Base-by-base conservation (phyloP, 2,329 filamentous ascomycete genomes). In the Ceratocystiopsis sp. region DNA sequence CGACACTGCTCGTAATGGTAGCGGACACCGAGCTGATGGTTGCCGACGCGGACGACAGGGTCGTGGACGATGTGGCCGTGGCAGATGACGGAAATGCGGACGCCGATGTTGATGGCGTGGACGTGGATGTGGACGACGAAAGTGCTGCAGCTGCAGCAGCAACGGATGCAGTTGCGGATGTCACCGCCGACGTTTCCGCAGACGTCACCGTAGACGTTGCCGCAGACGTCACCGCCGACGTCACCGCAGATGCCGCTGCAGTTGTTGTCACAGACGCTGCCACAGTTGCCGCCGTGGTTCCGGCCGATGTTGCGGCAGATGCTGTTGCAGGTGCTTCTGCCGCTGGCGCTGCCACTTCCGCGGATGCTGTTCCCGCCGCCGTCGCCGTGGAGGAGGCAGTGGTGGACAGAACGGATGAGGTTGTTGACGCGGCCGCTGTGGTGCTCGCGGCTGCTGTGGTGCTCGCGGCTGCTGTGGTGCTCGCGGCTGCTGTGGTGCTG, bases 11-110 rank as follows among this genome's bases (percentile, higher is more conserved):
- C 10, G 52, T 48, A 2, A 48, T 43, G 3, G 50, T 46, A 1
- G 52, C 50, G 15, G 47, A 43, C 9, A 53, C 49, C 41, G 51
- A 40, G 48, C 56, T 21, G 21, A 21, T 21, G 21, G 21, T 21
- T 21, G 21, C 21, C 21, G 21, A 21, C 8, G 21, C 8, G 21
- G 21, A 21, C 21, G 21, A 8, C 21, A 8, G 21, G 4, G 8
- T 4, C 21, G 21, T 21, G 21, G 21, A 21, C 21, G 21, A 11
- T 6, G 34, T n/a, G 9, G 33, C 29, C 8, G 39, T 21, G 2
- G 45, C 35, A 17, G 33, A 16, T 5, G 36, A 21, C 17, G 39
- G 7, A n/a, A 33, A 15, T 16, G 33, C 29, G 21, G 29, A 7
- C 9, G 13, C n/a, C 19, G 36, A 35, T 5, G 39, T 16, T 34